Evolutionary conservation across 176 grass and related monocot genomes (phyloP).

Genomic region (Aechmea fasciata): DNA sequence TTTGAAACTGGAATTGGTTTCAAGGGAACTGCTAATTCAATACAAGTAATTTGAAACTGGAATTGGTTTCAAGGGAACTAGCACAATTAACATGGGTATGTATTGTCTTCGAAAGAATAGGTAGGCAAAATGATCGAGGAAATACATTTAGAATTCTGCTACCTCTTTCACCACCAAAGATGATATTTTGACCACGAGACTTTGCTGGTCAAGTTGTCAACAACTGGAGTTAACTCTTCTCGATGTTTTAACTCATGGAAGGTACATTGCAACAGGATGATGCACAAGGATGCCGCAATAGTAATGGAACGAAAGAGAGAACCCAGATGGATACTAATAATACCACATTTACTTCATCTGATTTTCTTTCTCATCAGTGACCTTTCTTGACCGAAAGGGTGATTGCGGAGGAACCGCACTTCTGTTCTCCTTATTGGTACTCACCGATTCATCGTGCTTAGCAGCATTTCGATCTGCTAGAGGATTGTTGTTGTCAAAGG

Average conservation of each 20-base stretch:
- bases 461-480: slow-evolving; percentile 54
- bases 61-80: no score
- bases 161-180: no score
- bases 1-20: no score
- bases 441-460: slow-evolving; percentile 30
- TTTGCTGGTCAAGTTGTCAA: no score
- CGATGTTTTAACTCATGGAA: neutral
- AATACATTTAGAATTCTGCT: no score
- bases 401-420: slow-evolving; percentile 26
- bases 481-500: slow-evolving; percentile 34
- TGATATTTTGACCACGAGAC: no score
- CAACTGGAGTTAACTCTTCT: no score
- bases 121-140: no score
- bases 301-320: neutral
- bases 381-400: slow-evolving; percentile 31
- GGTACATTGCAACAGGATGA: neutral
- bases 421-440: slow-evolving; percentile 38
- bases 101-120: no score
- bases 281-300: neutral
- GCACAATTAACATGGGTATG: no score
- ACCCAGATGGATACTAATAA: neutral
- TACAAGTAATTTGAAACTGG: no score
- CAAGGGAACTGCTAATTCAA: no score
- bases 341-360: slow-evolving; percentile 24
- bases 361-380: slow-evolving; percentile 67